phyloP scores from a whole-genome alignment of 139 green algal species.

The Astrephomene gubernaculifera region DNA sequence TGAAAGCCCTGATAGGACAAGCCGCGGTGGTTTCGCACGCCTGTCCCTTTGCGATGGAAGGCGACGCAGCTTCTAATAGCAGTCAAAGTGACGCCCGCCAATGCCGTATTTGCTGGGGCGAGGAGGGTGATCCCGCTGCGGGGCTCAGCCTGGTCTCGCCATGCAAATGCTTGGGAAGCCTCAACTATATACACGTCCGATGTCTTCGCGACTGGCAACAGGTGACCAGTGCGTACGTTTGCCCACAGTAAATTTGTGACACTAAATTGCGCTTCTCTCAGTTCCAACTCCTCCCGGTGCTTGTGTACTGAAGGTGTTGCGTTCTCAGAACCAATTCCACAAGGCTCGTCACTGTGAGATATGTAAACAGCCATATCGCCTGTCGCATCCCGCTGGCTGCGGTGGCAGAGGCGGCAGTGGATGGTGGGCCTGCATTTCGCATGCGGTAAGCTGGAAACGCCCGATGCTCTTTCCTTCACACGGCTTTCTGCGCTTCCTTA shows the following conservation, averaged over 20 bases:
- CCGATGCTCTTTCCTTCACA: not conserved
- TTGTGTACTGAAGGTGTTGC: not conserved
- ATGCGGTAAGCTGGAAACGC: not conserved
- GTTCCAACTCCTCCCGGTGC: too few relatives aligned
- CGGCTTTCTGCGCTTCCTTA: too few relatives aligned
- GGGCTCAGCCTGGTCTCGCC: not conserved
- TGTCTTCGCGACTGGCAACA: slow-evolving; percentile 36
- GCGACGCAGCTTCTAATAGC: not conserved
- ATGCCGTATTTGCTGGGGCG: slow-evolving; percentile 20
- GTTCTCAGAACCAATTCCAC: slow-evolving; percentile 11
- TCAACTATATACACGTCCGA: slow-evolving; percentile 23
- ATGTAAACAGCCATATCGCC: slow-evolving; percentile 8
- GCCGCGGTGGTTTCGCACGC: not conserved
- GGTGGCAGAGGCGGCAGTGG: not conserved
- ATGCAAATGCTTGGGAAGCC: slow-evolving; percentile 7
- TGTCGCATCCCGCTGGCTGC: not conserved
- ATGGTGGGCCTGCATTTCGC: not conserved
- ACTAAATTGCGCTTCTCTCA: not conserved
- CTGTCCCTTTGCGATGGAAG: not conserved
- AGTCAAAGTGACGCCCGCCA: not conserved
- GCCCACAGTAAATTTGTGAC: not conserved
- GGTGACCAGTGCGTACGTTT: not conserved
- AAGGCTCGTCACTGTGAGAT: slow-evolving; percentile 33
- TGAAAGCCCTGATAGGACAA: too few relatives aligned
- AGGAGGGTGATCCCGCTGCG: not conserved